Base-by-base conservation (phyloP, 768 basidiomycete genomes). In the Porpolomopsis calyptriformis region DNA sequence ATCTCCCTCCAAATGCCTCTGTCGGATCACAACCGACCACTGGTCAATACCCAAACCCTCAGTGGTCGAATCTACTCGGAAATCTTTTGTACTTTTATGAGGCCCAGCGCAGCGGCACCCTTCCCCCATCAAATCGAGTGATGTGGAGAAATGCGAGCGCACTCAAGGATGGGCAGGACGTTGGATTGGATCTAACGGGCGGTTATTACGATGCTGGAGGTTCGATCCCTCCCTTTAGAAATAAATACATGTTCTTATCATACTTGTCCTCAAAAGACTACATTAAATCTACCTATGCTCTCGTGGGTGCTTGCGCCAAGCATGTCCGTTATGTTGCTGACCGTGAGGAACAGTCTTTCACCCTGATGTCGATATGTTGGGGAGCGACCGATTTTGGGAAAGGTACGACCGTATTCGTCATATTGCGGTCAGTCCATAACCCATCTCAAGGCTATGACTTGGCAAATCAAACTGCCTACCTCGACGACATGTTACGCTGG, bases 191-290 rank as follows among this genome's bases (percentile, higher is more conserved):
- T 60, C 64, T 96, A 43, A 78, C 72, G 25, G 89, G 73, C 35
- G 93, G 92, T 5, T 94, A 83, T 59, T 93, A 88, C 58, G 92
- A 94, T 69, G 90, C 92, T 49, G 91, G 91, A 68, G 86, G 86
- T 85, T 56, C 55, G 68, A 45, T 16, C 12, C 40, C 19, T 23
- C 29, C 43, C 6, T 31, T 12, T 39, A 16, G 22, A 39, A 16
- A 11, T 23, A 39, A 39, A 12, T 16, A 3, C 12, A 1, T 1
- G 12, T 19, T 24, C 45, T 24, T 6, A 26, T 24, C 16, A n/a
- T 4, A 19, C 10, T 24, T 20, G 22, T 27, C 27, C 20, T 50
- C 23, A 48, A 25, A 51, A 85, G 85, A 92, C 64, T 94, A 82
- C 60, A 83, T 92, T 63, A 94, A 93, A 57, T 81, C 79, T 42